Base-by-base conservation (phyloP, 2,329 filamentous ascomycete genomes). In the Didymella lethalis region DNA sequence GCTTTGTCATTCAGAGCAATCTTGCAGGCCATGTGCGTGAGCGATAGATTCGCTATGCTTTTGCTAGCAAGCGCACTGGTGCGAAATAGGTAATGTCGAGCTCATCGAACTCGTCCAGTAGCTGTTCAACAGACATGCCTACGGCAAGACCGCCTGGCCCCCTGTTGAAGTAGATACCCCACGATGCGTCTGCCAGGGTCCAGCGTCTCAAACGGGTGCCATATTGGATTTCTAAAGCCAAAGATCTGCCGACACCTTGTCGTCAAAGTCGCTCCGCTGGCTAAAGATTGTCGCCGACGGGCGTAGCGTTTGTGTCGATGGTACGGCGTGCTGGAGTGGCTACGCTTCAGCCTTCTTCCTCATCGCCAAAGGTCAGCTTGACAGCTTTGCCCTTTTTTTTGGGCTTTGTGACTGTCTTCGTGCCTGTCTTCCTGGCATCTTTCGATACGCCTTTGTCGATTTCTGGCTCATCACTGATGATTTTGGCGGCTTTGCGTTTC, bases 331-430 rank as follows among this genome's bases (percentile, higher is more conserved):
- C 14, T n/a, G 40, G 10, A 10, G 36, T 31, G 18, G 14, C 11
- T 10, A 16, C 2, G 18, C 31, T 34, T 73, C 64, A 71, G 26
- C 61, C 63, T 29, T 71, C 70, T 20, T 72, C 69, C 57, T 74
- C 66, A 29, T 76, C 73, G n/a, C 71, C 75, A 46, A 77, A 77
- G 0, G 75, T 75, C 28, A 77, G 65, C 61, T 77, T 77, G 50
- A 77, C 67, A 29, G 69, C 60, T 52, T 77, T 77, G 8, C 64
- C 60, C 54, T 75, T 76, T 66, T 76, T 76, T 62, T 75, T 76
- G 7, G 69, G 36, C 53, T 76, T 77, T 59, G 71, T 77, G 16
- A 45, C 50, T 6, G 48, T 20, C 53, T 72, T 74, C 8, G 38
- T 23, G 25, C 65, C 63, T 7, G 47, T 2, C 16, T 61, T 61